Base-by-base conservation (phyloP, 805 yeast genomes). In the Barnettozyma botsteinii region DNA sequence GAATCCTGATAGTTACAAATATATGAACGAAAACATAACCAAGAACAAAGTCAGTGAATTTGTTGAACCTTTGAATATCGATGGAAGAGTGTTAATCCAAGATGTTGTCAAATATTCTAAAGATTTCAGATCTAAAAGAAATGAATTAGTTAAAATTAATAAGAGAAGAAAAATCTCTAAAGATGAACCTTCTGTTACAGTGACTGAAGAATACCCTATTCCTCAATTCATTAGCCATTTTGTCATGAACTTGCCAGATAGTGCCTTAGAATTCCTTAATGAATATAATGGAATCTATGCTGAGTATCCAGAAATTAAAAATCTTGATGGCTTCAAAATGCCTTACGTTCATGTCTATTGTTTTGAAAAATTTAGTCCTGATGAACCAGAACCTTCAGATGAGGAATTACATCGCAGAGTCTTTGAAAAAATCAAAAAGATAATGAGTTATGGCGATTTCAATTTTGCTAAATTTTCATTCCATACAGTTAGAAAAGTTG, bases 161-260 rank as follows among this genome's bases (percentile, higher is more conserved):
- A 64, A 65, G 15, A 68, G 66, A 45, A 55, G 61, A 48, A 55
- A 61, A 40, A 51, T 61, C 40, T 47, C 51, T 27, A 55, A 53
- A 10, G 59, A 50, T 7, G 47, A 50, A 19, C 45, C 51, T 17
- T 32, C 42, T 7, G 37, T 31, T 5, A 28, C 26, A 5, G 46
- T 45, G 18, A 43, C 41, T 12, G 50, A 38, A 26, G 41, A 42
- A 24, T 49, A 66, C 4, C 51, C 49, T 3, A 67, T 81, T 2
- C 86, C 96, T 1, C 59, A 61, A 22, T 69, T 66, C 49, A 71
- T 76, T 49, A 60, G 76, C 33, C 89, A 88, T 56, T 93, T 78
- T 54, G 95, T 87, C 10, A 93, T 93, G 98, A 93, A 93, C 57
- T 70, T 93, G 41, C 99, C 99, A 3, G 98, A 87, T 55, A 74